Evolutionary conservation across 768 basidiomycete species (phyloP).

Genomic region (Kwoniella heveanensis): DNA sequence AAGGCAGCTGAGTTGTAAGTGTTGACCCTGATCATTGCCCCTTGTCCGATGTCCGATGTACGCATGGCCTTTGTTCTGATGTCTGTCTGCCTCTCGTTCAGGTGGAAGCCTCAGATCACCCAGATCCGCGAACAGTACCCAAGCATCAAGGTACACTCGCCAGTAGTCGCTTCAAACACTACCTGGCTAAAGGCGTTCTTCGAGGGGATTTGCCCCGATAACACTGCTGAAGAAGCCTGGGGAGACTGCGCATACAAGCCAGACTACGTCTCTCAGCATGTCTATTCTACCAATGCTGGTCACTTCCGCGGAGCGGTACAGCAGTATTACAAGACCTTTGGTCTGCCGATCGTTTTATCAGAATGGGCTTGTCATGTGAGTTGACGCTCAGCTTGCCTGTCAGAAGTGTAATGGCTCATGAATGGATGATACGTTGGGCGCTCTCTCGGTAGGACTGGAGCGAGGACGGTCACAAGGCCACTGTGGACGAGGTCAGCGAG

Average conservation of each 20-base stretch:
- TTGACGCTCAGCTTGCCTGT: no score
- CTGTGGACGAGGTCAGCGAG: slow-evolving; percentile 8
- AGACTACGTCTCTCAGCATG: slow-evolving; percentile 25
- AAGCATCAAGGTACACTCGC: slow-evolving; percentile 26
- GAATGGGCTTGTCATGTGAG: slow-evolving; percentile 33
- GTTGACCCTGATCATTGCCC: no score
- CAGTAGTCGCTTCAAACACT: slow-evolving; percentile 29
- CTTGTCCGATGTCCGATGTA: no score
- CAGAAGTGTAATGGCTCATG: no score
- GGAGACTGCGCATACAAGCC: slow-evolving; percentile 22
- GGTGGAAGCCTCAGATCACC: slow-evolving; percentile 21
- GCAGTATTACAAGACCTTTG: slow-evolving; percentile 17
- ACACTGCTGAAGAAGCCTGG: slow-evolving; percentile 5
- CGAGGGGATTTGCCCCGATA: slow-evolving; percentile 24
- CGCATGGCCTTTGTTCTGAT: no score
- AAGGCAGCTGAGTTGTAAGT: slow-evolving; percentile 23
- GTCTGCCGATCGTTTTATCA: slow-evolving; percentile 23
- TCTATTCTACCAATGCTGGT: slow-evolving; percentile 19
- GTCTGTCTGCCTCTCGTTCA: neutral
- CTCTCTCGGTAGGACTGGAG: neutral
- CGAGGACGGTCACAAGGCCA: neutral
- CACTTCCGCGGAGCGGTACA: slow-evolving; percentile 16
- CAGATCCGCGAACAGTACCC: slow-evolving; percentile 26
- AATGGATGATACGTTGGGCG: neutral
- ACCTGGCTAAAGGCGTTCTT: slow-evolving; percentile 36